A percentile compares a stretch with the other conserved stretches of the same genome.
Conservation (phyloP, 1,284 basidiomycete genomes). For the Puccinia polysora region DNA sequence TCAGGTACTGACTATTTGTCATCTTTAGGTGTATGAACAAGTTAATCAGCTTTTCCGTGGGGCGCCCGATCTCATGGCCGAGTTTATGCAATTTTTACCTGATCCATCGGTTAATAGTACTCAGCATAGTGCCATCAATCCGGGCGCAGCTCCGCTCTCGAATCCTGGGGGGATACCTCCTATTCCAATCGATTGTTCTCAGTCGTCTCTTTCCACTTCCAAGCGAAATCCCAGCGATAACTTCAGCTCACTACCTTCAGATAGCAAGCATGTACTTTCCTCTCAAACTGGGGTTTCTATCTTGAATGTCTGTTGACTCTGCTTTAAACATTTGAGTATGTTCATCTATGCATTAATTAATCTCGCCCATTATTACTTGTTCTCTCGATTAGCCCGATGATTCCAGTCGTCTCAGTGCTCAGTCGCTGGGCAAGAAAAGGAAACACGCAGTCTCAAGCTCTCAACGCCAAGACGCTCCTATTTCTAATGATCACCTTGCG, state of each 20-base stretch:
- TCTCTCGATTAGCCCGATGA: slow-evolving; percentile 20
- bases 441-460: neutral
- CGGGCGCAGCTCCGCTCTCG: neutral
- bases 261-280: slow-evolving; percentile 1
- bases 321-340: slow-evolving; percentile 1
- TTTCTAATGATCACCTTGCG: slow-evolving; percentile 11
- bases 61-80: slow-evolving; percentile 82
- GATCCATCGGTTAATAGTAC: slow-evolving; percentile 55
- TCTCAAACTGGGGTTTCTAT: neutral
- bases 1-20: slow-evolving; percentile 45
- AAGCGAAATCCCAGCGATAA: slow-evolving; percentile 19
- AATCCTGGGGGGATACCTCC: neutral
- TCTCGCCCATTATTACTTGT: neutral
- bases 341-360: slow-evolving; percentile 8
- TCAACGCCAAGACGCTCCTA: neutral
- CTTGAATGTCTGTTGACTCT: slow-evolving; percentile 24
- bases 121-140: slow-evolving; percentile 11
- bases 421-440: slow-evolving; percentile 7
- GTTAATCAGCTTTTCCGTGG: slow-evolving; percentile 88
- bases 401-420: neutral
- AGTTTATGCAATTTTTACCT: slow-evolving; percentile 95
- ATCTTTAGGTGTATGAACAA: slow-evolving; percentile 80
- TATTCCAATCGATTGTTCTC: slow-evolving; percentile 5
- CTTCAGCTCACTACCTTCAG: neutral
- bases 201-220: slow-evolving; percentile 3